Evolutionary conservation across 148 eudicot species (phyloP), one percentile per base, ranked within the genome.

Genomic region (Tetragonia tetragonoides): DNA sequence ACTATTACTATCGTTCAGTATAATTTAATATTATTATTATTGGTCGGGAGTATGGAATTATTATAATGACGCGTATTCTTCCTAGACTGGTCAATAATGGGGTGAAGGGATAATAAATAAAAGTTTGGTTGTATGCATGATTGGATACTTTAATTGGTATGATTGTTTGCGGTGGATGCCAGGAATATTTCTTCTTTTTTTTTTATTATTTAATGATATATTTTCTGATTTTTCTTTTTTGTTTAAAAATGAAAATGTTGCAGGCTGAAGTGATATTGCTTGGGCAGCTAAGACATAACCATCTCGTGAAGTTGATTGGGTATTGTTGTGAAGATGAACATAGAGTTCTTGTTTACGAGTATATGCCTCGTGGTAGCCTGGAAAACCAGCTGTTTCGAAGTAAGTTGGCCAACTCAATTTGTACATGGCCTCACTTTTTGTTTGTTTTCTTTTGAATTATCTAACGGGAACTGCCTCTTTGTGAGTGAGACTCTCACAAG

Each of bases 271-370:
- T 84, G 0, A 68, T 66, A 72, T 70, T 84, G 64, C 80, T 84
- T 1, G 87, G 87, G 76, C 84, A 81, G 59, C 70, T 84, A 79
- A 75, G 82, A 17, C 84, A 84, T 75, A 77, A 69, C n/a, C 79
- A 84, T 62, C 68, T 84, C 60, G 87, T 84, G 82, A 84, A 81
- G 80, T 78, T 84, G 80, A 84, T 84, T 23, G 87, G 87, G 17
- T 84, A 81, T 72, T 84, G 87, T 70, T 81, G 87, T 51, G 87
- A 84, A 67, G 87, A 75, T 40, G 87, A 84, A 42, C 84, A 84
- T 10, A 47, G 87, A 42, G 82, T 84, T 40, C 80, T 84, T 21
- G 80, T 84, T 23, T 84, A 84, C 40, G 84, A 84, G 69, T 81
- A 81, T 16, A 81, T 84, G 87, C 75, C 87, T 10, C 49, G 84